Evolutionary conservation across 2,329 filamentous ascomycete genomes (phyloP).

Genomic region (Pseudogymnoascus sp.): DNA sequence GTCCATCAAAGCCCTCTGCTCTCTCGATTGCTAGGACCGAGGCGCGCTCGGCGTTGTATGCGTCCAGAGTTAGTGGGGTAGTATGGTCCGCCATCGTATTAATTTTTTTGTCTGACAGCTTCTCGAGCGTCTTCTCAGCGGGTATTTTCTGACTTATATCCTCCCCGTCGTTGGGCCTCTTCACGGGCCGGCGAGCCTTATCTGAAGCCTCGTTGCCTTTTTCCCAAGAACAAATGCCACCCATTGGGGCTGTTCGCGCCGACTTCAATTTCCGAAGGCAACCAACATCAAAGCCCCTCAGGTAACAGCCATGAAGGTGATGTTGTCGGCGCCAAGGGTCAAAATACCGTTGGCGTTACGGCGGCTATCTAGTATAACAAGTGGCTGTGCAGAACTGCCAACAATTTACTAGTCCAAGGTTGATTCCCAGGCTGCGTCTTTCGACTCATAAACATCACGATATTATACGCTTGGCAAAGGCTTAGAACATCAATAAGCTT

Average conservation of each 20-base stretch:
- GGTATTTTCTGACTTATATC: not conserved
- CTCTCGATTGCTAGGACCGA: constrained; percentile 21
- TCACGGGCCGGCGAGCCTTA: not conserved
- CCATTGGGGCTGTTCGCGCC: constrained; percentile 1
- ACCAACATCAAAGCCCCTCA: constrained; percentile 1
- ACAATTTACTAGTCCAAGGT: constrained; percentile 2
- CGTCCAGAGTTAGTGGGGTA: not conserved
- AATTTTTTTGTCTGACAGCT: not conserved
- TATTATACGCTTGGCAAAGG: not conserved
- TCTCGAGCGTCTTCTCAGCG: not conserved
- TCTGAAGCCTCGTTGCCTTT: not conserved
- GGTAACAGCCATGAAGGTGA: not conserved
- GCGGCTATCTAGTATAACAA: not conserved
- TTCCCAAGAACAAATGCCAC: constrained; percentile 1
- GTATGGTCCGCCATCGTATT: not conserved
- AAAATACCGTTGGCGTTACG: not conserved
- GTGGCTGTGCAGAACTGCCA: not conserved
- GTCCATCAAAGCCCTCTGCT: constrained; percentile 25
- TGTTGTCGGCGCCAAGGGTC: not conserved
- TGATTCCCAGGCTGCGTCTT: not conserved
- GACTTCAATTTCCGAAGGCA: not conserved
- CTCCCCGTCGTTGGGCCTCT: not conserved
- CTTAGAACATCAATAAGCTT: not conserved
- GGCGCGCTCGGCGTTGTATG: constrained; percentile 4
- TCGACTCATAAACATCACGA: not conserved